Conservation (phyloP, 306 rosid species). For the Ochetophila trinervis region DNA sequence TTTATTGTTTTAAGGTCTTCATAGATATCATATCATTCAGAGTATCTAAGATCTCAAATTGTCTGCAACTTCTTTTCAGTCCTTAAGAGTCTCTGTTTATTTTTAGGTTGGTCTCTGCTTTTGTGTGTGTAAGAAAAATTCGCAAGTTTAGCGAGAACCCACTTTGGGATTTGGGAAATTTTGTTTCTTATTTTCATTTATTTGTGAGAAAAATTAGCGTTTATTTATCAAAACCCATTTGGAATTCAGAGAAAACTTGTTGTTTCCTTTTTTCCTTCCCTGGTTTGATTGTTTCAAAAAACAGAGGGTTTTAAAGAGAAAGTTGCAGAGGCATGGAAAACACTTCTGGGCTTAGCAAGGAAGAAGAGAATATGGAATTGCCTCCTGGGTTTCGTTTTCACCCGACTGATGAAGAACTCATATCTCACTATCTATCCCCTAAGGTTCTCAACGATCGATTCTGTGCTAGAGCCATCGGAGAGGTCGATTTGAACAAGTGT, state of each 20-base stretch:
- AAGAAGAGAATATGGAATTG: constrained; percentile 47
- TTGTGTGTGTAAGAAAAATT: background rate
- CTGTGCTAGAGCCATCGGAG: constrained; percentile 60
- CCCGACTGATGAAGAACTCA: constrained; percentile 87
- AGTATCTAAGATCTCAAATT: background rate
- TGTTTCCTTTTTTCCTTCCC: background rate
- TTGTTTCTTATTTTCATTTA: background rate
- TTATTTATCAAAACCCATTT: background rate
- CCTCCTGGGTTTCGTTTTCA: constrained; percentile 94
- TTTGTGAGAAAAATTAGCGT: constrained; percentile 9
- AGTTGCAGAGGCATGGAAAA: constrained; percentile 45
- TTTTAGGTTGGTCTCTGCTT: background rate
- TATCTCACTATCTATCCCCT: constrained; percentile 60
- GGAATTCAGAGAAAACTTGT: background rate
- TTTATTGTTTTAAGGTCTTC: constrained; percentile 3
- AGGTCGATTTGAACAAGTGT: constrained; percentile 77
- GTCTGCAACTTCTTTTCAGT: background rate
- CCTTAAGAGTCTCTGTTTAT: background rate
- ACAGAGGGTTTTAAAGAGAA: constrained; percentile 19
- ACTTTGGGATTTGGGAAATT: background rate
- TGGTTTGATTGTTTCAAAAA: background rate
- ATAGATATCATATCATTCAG: background rate
- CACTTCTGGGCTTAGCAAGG: constrained; percentile 18
- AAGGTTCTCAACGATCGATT: constrained; percentile 58
- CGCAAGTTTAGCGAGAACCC: background rate